A percentile compares a stretch with the other conserved stretches of the same genome.
These are phyloP conservation scores for Globisporangium irregulare DNA, from an alignment of 352 stramenopile genomes.

Conservation along the genomic window DNA sequence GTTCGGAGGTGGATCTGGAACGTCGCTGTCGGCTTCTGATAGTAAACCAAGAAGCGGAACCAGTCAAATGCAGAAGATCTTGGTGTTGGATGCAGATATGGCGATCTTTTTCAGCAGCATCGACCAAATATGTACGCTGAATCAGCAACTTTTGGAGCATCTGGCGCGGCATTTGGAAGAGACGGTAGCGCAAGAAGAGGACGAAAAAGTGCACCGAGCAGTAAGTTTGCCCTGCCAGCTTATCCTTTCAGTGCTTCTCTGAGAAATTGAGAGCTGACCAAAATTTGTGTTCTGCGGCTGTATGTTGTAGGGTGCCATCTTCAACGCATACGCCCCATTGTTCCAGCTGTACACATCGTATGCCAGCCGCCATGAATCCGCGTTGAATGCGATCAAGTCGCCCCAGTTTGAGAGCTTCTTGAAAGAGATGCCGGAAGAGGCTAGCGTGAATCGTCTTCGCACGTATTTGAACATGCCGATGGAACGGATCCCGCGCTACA, in stretches of 20 bases:
- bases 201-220: constrained; percentile 25
- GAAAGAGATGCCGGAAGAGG: constrained; percentile 63
- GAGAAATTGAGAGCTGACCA: background rate
- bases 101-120: constrained; percentile 89
- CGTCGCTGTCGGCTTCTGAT: constrained; percentile 17
- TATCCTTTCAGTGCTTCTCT: background rate
- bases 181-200: constrained; percentile 32
- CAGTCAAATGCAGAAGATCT: constrained; percentile 31
- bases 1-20: constrained; percentile 21
- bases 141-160: constrained; percentile 86
- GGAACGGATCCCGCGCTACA: constrained; percentile 83
- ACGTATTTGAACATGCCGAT: constrained; percentile 88
- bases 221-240: constrained; percentile 8
- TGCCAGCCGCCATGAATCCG: constrained; percentile 72
- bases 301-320: constrained; percentile 67
- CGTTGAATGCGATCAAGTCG: constrained; percentile 68
- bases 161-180: constrained; percentile 76
- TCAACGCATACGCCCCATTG: constrained; percentile 80
- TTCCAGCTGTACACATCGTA: constrained; percentile 88
- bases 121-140: constrained; percentile 85
- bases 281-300: constrained; percentile 10
- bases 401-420: constrained; percentile 70
- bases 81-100: constrained; percentile 83
- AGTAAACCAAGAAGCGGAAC: constrained; percentile 16
- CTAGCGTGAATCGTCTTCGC: constrained; percentile 53